Evolutionary conservation across 164 flowering plant genomes (phyloP).

Genomic region (Berberis thunbergii): DNA sequence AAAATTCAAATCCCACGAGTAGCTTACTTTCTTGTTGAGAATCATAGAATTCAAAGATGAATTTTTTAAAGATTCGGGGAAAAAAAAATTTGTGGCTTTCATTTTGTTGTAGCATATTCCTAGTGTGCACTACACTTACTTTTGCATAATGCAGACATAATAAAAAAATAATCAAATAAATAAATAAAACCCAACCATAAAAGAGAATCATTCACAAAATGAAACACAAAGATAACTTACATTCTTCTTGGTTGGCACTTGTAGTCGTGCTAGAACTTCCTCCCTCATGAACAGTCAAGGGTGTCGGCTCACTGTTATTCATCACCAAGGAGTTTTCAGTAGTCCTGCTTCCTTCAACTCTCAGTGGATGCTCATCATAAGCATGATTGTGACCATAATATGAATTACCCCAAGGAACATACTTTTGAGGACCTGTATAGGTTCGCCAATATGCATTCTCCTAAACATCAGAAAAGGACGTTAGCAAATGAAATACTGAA

Average conservation of each 20-base stretch:
- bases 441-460: constrained; percentile 46
- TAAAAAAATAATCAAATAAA: too few relatives aligned
- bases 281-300: constrained; percentile 31
- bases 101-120: too few relatives aligned
- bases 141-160: too few relatives aligned
- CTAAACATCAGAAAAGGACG: constrained; percentile 23
- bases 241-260: constrained; percentile 33
- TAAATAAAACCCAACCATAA: too few relatives aligned
- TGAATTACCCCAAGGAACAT: constrained; percentile 40
- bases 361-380: constrained; percentile 31
- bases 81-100: too few relatives aligned
- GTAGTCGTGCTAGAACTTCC: constrained; percentile 26
- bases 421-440: constrained; percentile 47
- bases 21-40: too few relatives aligned
- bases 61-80: too few relatives aligned
- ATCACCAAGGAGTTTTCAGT: constrained; percentile 28
- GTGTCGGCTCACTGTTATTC: constrained; percentile 25
- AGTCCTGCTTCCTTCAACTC: constrained; percentile 31
- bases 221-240: constrained; percentile 28
- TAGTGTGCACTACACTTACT: too few relatives aligned
- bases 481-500: background rate
- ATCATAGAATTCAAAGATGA: too few relatives aligned
- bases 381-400: constrained; percentile 37
- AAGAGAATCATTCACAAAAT: too few relatives aligned
- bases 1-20: background rate